Base-by-base conservation (phyloP, 2,329 filamentous ascomycete genomes). In the Pestalotiopsis sp. region DNA sequence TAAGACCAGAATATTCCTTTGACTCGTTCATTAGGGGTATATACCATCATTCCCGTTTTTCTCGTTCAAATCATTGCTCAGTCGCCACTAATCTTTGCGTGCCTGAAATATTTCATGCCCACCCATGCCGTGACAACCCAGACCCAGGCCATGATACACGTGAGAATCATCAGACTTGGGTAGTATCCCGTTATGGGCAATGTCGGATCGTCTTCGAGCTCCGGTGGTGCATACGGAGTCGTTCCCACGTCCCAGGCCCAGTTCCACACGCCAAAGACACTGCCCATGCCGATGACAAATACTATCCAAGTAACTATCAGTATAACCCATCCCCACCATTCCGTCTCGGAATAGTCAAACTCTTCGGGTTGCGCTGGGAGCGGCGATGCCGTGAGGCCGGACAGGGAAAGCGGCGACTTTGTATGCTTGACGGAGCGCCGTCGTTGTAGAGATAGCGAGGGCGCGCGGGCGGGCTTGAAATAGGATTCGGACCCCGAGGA, bases 201-300 rank as follows among this genome's bases (percentile, higher is more conserved):
- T 2, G 95, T 98, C 6, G 92, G 91, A 80, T 99, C 96, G 79
- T 98, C 94, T 79, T 98, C 94, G 57, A 98, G 85, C 81, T 98
- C 95, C 3, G 95, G 95, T 64, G 95, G 95, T 66, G 95, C 95
- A 80, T 97, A 97, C 0, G 95, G 95, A 40, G 94, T 98, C 79
- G 95, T 94, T 59, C 95, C 95, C 1, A 98, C 95, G 82, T 98
- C 95, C 96, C 96, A 99, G 2, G 96, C 96, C 96, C 96, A 99
- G 79, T 91, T 96, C 96, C 96, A 99, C 24, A 98, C 89, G 24
- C 92, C 95, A 59, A 98, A 86, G 78, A 94, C 98, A 64, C 93
- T 97, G 65, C 96, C 96, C 92, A 99, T 98, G 39, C 96, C 96
- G 0, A 96, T 89, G 22, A 98, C 94, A 78, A 99, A 98, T 30